These are phyloP conservation scores for Fusarium stilboides DNA, from an alignment of 2,329 filamentous ascomycete genomes.

Conservation along the genomic window DNA sequence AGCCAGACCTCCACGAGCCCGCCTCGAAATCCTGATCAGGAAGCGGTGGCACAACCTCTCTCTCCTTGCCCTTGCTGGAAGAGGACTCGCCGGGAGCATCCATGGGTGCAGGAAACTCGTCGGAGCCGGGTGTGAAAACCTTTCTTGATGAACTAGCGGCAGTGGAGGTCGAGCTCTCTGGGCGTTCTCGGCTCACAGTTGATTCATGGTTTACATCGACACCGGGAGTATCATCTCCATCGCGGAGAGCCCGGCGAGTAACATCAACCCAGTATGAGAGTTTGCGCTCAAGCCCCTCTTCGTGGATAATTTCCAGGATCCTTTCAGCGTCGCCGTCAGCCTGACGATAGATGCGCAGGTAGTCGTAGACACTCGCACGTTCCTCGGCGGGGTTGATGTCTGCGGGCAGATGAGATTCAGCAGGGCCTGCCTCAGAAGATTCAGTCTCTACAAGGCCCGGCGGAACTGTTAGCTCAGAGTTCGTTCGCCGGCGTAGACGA, in stretches of 20 bases:
- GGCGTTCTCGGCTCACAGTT: constrained; percentile 12
- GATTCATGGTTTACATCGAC: constrained; percentile 12
- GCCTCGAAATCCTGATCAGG: constrained; percentile 22
- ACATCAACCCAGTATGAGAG: constrained; percentile 72
- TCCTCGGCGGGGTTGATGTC: constrained; percentile 27
- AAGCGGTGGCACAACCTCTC: constrained; percentile 21
- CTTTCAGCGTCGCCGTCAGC: constrained; percentile 72
- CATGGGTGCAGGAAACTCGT: constrained; percentile 37
- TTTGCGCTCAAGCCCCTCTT: constrained; percentile 71
- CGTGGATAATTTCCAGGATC: constrained; percentile 73
- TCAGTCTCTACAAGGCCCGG: constrained; percentile 25
- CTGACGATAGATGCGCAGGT: constrained; percentile 70
- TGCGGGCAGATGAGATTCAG: constrained; percentile 13
- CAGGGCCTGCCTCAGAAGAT: constrained; percentile 9
- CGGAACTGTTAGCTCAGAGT: constrained; percentile 28
- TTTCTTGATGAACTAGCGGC: constrained; percentile 47
- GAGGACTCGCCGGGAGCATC: constrained; percentile 22
- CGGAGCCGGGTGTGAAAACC: constrained; percentile 45
- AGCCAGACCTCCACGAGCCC: constrained; percentile 20
- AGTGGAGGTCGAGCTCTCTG: constrained; percentile 46
- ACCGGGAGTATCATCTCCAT: constrained; percentile 20
- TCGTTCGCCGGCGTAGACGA: constrained; percentile 30
- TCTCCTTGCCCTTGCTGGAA: constrained; percentile 40
- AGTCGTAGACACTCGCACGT: constrained; percentile 52
- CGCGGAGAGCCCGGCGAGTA: constrained; percentile 57